Evolutionary conservation across 192 early-diverging fungal species (phyloP).

Genomic region (Entomortierella chlamydospora): DNA sequence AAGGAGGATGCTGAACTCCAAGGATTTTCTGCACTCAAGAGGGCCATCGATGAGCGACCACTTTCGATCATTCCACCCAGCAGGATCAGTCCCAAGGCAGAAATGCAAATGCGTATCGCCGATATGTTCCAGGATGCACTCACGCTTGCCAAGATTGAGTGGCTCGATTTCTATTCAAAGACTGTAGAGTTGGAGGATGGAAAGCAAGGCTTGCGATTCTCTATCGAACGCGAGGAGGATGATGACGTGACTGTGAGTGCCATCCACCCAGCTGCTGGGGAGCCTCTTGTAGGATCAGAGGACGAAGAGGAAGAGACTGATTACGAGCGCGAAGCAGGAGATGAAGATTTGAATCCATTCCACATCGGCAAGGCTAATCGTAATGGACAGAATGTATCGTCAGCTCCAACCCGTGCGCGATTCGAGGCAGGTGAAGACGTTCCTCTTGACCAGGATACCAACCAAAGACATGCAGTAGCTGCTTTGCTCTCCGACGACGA

Average conservation of each 20-base stretch:
- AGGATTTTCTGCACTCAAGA: conserved; percentile 54
- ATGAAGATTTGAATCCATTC: conserved; percentile 41
- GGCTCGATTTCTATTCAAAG: conserved; percentile 38
- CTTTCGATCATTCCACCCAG: conserved; percentile 49
- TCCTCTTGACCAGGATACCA: conserved; percentile 16
- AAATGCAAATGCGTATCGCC: conserved; percentile 53
- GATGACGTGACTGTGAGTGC: conserved; percentile 12
- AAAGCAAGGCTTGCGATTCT: conserved; percentile 28
- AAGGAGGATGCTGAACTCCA: conserved; percentile 58
- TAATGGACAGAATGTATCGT: neutral
- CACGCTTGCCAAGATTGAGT: conserved; percentile 23
- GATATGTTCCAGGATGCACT: conserved; percentile 53
- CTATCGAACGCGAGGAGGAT: conserved; percentile 26
- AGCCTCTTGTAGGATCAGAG: neutral
- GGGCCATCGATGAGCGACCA: conserved; percentile 46
- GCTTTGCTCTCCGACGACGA: conserved; percentile 48
- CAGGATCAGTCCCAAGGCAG: conserved; percentile 48
- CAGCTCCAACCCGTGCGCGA: neutral
- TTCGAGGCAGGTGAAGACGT: neutral
- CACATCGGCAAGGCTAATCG: conserved; percentile 9
- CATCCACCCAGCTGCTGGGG: conserved; percentile 1
- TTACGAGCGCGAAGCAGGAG: conserved; percentile 33
- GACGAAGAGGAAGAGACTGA: conserved; percentile 39
- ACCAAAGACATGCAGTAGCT: conserved; percentile 41
- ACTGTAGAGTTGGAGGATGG: conserved; percentile 3